Conservation (phyloP, 1,139 yeast species). For the Yamadazyma atmosphaerica region DNA sequence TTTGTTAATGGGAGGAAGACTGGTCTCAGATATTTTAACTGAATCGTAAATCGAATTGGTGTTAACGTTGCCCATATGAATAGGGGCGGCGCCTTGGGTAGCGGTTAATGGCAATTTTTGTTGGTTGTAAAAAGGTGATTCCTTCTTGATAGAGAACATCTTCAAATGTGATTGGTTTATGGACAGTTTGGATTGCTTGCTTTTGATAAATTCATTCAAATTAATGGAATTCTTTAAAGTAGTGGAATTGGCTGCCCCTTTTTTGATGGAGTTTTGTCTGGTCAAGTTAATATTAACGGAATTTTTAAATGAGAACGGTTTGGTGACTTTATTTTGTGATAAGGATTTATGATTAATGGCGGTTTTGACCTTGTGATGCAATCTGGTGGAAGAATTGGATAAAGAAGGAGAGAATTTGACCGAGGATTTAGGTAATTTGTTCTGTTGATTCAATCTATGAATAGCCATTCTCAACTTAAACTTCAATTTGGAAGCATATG, state of each 20-base stretch:
- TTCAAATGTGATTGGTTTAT: constrained; percentile 17
- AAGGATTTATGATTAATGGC: background rate
- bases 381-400: constrained; percentile 17
- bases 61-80: too few relatives aligned
- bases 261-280: constrained; percentile 5
- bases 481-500: constrained; percentile 60
- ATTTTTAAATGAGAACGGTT: constrained; percentile 8
- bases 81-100: constrained; percentile 9
- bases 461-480: constrained; percentile 76
- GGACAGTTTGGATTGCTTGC: constrained; percentile 11
- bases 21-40: constrained; percentile 7
- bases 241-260: constrained; percentile 2
- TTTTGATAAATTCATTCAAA: constrained; percentile 8
- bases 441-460: constrained; percentile 55
- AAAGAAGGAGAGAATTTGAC: constrained; percentile 9
- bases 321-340: background rate
- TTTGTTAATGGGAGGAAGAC: constrained; percentile 43
- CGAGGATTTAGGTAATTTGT: constrained; percentile 5
- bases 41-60: background rate
- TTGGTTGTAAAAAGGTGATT: constrained; percentile 26
- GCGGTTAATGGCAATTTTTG: constrained; percentile 13
- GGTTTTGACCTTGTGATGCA: constrained; percentile 4
- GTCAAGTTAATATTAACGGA: constrained; percentile 16
- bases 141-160: constrained; percentile 35
- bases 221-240: constrained; percentile 21